Conservation (phyloP, 306 rosid species). For the Vigna angularis region DNA sequence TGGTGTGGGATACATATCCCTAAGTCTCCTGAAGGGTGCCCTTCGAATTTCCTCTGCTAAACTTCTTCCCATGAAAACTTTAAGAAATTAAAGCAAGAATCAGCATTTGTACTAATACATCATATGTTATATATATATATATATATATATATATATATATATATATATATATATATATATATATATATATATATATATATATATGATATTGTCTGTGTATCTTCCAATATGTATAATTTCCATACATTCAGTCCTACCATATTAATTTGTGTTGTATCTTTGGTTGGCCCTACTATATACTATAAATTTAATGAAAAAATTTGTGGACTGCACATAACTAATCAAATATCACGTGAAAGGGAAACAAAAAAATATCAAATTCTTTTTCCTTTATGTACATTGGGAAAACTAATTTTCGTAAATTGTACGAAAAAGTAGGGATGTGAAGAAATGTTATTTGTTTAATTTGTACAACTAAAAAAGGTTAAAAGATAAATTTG, state of each 20-base stretch:
- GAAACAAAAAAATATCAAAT: too few relatives aligned
- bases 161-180: too few relatives aligned
- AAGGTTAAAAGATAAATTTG: too few relatives aligned
- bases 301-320: neutral
- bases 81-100: neutral
- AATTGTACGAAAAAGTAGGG: too few relatives aligned
- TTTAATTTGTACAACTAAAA: too few relatives aligned
- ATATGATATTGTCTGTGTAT: neutral
- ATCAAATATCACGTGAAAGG: too few relatives aligned
- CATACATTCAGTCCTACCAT: neutral
- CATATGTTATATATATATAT: neutral
- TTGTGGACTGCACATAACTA: too few relatives aligned
- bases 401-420: too few relatives aligned
- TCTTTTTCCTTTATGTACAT: too few relatives aligned
- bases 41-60: neutral
- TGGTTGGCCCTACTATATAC: neutral
- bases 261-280: constrained; percentile 6
- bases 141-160: neutral
- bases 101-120: neutral
- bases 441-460: too few relatives aligned
- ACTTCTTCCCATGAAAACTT: constrained; percentile 22
- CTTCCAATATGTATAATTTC: neutral
- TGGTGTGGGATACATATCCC: neutral
- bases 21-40: constrained; percentile 19
- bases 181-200: too few relatives aligned